These are phyloP conservation scores for Microcyclospora tardicrescens DNA, from an alignment of 2,329 filamentous ascomycete genomes.

Conservation along the genomic window DNA sequence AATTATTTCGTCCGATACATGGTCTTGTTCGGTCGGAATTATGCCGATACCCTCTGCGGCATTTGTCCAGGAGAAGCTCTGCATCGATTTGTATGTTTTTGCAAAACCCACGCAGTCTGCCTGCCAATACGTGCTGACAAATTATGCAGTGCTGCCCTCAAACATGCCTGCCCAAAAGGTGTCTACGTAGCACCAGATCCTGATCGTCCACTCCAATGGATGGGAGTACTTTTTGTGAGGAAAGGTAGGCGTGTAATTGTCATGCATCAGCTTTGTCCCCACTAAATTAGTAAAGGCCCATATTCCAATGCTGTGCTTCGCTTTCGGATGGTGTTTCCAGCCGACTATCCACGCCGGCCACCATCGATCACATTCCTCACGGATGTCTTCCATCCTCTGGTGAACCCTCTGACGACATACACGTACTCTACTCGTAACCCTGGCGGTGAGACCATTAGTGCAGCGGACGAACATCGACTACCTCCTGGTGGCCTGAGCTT, in stretches of 20 bases:
- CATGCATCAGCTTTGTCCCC: background rate
- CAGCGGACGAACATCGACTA: conserved; percentile 67
- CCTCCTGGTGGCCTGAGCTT: conserved; percentile 85
- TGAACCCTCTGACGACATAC: conserved; percentile 88
- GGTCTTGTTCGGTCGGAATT: too few species aligned
- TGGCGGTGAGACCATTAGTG: conserved; percentile 64
- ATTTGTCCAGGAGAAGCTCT: conserved; percentile 61
- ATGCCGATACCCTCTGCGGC: conserved; percentile 13
- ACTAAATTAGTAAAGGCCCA: conserved; percentile 48
- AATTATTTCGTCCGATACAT: too few species aligned
- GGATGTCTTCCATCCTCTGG: conserved; percentile 88
- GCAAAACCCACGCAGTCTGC: background rate
- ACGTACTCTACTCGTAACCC: conserved; percentile 74
- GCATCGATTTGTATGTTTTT: conserved; percentile 62
- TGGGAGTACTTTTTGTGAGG: conserved; percentile 80
- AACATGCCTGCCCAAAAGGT: conserved; percentile 64
- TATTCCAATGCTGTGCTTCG: conserved; percentile 79
- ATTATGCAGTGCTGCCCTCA: conserved; percentile 14
- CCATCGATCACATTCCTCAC: conserved; percentile 80
- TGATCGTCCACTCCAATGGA: conserved; percentile 71
- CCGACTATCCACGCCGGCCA: conserved; percentile 63
- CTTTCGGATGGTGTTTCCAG: conserved; percentile 79
- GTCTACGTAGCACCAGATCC: conserved; percentile 77
- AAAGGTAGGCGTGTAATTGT: conserved; percentile 45
- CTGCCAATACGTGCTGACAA: conserved; percentile 1